phyloP scores from a whole-genome alignment of 805 yeast genomes.

The Jamesozyma jinghongensis region DNA sequence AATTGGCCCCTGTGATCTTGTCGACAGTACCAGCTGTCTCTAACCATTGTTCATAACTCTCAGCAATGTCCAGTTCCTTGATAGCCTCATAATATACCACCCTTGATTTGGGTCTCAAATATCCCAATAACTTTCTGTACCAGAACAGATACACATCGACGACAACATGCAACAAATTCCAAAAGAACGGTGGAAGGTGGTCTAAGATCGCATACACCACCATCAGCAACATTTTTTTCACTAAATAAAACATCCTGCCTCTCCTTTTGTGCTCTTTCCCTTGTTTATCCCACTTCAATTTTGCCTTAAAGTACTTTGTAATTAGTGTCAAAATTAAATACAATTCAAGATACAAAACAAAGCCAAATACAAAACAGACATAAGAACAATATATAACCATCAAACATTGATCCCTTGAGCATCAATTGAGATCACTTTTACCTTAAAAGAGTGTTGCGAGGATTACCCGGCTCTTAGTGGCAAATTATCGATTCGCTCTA shows the following conservation, averaged over 20 bases:
- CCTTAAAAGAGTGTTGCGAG: too few relatives aligned
- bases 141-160: constrained; percentile 38
- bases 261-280: too few relatives aligned
- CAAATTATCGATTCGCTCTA: too few relatives aligned
- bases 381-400: too few relatives aligned
- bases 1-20: constrained; percentile 42
- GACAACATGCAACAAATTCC: constrained; percentile 34
- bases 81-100: constrained; percentile 35
- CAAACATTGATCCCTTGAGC: too few relatives aligned
- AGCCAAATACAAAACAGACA: too few relatives aligned
- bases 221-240: constrained; percentile 18
- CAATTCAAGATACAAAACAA: too few relatives aligned
- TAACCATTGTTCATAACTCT: constrained; percentile 65
- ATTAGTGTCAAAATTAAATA: too few relatives aligned
- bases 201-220: constrained; percentile 26
- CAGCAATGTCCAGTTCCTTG: constrained; percentile 41
- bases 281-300: too few relatives aligned
- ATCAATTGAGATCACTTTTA: too few relatives aligned
- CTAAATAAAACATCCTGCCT: constrained; percentile 3
- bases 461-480: too few relatives aligned
- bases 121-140: constrained; percentile 24
- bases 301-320: too few relatives aligned
- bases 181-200: constrained; percentile 35
- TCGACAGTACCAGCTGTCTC: constrained; percentile 42
- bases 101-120: constrained; percentile 26